Evolutionary conservation across 176 grass and related monocot species (phyloP).

Genomic region (Cenchrus americanus): DNA sequence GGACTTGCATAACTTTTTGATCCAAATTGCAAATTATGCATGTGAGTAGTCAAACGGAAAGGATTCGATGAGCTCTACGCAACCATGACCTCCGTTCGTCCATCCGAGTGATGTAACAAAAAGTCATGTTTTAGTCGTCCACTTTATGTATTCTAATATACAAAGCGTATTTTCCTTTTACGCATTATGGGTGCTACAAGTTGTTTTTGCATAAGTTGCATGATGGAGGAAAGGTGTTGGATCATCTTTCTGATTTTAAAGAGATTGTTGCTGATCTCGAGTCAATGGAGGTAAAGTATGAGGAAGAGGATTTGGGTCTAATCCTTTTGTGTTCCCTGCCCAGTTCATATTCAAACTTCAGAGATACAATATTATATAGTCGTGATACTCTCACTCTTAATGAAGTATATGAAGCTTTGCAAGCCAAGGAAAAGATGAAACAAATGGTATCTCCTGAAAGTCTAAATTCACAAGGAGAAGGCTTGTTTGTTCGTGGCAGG

Average conservation of each 20-base stretch:
- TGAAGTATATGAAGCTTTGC: constrained; percentile 27
- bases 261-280: constrained; percentile 21
- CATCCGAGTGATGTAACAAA: too few relatives aligned
- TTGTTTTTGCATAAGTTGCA: background rate
- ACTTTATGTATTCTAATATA: too few relatives aligned
- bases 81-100: too few relatives aligned
- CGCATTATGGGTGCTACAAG: too few relatives aligned
- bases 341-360: background rate
- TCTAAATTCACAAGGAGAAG: background rate
- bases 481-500: too few relatives aligned
- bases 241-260: background rate
- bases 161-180: too few relatives aligned
- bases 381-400: constrained; percentile 10
- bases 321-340: background rate
- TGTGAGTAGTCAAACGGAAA: too few relatives aligned
- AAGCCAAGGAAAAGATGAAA: background rate
- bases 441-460: background rate
- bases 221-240: background rate
- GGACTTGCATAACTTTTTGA: too few relatives aligned
- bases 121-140: too few relatives aligned
- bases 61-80: too few relatives aligned
- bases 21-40: too few relatives aligned
- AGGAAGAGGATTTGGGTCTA: constrained; percentile 25
- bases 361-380: background rate
- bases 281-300: constrained; percentile 15